These are phyloP conservation scores for Gomphus bonarii DNA, from an alignment of 1,284 basidiomycete species.

Conservation along the genomic window DNA sequence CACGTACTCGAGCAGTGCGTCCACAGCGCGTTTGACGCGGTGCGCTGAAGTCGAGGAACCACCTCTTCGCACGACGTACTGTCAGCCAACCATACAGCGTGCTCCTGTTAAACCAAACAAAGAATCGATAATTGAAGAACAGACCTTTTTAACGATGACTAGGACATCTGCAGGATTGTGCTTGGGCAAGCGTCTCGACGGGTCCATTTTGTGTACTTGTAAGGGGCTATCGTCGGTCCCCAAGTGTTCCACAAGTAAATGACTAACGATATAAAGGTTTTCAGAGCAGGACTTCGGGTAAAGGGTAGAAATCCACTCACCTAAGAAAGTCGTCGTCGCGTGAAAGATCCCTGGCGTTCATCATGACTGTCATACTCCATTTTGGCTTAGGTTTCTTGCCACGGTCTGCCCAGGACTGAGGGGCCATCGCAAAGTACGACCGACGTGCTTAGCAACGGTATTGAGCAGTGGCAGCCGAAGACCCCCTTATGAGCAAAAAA, in stretches of 20 bases:
- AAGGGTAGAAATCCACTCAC: conserved; percentile 12
- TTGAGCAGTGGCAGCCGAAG: not conserved
- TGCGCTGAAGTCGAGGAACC: conserved; percentile 34
- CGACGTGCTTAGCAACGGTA: not conserved
- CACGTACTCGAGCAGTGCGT: conserved; percentile 61
- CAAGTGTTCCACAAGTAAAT: conserved; percentile 75
- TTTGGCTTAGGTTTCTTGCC: conserved; percentile 8
- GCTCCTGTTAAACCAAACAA: not conserved
- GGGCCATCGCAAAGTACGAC: conserved; percentile 3
- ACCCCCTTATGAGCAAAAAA: not conserved
- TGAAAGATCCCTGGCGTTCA: conserved; percentile 79
- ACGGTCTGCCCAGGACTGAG: not conserved
- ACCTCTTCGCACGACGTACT: conserved; percentile 52
- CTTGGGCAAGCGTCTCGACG: conserved; percentile 60
- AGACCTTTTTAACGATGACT: conserved; percentile 64
- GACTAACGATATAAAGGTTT: conserved; percentile 17
- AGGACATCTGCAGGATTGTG: conserved; percentile 55
- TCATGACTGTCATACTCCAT: conserved; percentile 74
- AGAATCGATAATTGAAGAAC: conserved; percentile 21
- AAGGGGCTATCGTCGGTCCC: conserved; percentile 66
- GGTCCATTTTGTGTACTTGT: conserved; percentile 79
- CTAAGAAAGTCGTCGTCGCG: conserved; percentile 81
- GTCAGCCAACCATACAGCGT: conserved; percentile 1
- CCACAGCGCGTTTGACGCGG: conserved; percentile 50
- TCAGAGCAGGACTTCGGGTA: not conserved